These are phyloP conservation scores for Aspergillus neotritici DNA, from an alignment of 2,329 filamentous ascomycete genomes.

Conservation along the genomic window DNA sequence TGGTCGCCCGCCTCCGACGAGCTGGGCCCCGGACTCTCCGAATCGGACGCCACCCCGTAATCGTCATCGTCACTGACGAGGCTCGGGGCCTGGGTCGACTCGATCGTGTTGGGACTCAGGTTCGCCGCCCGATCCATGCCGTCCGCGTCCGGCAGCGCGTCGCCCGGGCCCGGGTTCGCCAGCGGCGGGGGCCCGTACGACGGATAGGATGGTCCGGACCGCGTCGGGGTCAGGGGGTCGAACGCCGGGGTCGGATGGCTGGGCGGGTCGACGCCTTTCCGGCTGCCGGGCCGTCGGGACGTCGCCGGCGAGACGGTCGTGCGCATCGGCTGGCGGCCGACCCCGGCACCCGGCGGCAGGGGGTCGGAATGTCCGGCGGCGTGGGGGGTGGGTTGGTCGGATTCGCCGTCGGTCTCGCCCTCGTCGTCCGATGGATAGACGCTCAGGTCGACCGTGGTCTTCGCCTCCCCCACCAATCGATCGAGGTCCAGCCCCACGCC, in stretches of 20 bases:
- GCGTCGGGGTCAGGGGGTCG: conserved; percentile 35
- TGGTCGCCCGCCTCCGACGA: conserved; percentile 49
- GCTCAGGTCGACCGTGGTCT: conserved; percentile 35
- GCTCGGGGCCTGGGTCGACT: conserved; percentile 72
- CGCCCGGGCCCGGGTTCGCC: conserved; percentile 35
- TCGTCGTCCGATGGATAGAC: conserved; percentile 38
- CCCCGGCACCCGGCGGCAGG: conserved; percentile 19
- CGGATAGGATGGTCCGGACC: conserved; percentile 21
- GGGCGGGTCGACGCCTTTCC: conserved; percentile 49
- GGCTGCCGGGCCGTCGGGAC: conserved; percentile 50
- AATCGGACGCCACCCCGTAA: conserved; percentile 64
- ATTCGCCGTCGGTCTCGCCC: conserved; percentile 33
- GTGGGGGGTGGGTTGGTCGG: conserved; percentile 19
- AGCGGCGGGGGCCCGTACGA: conserved; percentile 33
- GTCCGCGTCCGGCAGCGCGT: conserved; percentile 45
- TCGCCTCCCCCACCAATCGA: conserved; percentile 54
- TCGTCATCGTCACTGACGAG: conserved; percentile 76
- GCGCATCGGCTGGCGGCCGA: conserved; percentile 50
- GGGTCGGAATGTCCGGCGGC: conserved; percentile 12
- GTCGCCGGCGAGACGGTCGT: conserved; percentile 50
- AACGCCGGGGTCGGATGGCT: conserved; percentile 37
- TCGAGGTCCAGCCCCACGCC: conserved; percentile 58
- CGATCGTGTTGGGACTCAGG: conserved; percentile 62
- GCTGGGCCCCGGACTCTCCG: conserved; percentile 49
- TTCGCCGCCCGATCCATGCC: conserved; percentile 42